Evolutionary conservation across 2,329 filamentous ascomycete genomes (phyloP).

Genomic region (Aspergillus felis): DNA sequence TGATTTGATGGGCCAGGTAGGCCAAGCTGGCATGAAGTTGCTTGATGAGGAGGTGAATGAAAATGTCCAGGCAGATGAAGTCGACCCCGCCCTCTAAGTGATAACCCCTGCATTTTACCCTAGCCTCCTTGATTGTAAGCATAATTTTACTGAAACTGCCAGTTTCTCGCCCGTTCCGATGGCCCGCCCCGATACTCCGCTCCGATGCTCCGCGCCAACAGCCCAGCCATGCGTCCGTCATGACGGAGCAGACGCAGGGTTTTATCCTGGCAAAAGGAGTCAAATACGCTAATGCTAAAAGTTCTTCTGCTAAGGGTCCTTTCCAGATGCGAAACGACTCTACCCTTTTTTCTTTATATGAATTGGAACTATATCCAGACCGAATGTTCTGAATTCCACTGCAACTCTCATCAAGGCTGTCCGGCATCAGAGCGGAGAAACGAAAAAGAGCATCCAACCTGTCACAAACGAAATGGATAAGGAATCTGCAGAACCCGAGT

Average conservation of each 20-base stretch:
- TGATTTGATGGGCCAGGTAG: not conserved
- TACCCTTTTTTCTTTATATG: not conserved
- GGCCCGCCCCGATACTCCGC: not conserved
- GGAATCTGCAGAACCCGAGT: not conserved
- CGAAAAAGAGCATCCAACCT: not conserved
- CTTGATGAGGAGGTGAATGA: not conserved
- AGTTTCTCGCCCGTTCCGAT: no score
- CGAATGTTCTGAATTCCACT: not conserved
- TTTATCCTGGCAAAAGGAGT: not conserved
- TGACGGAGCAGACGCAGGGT: not conserved
- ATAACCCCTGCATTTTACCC: not conserved
- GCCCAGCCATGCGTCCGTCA: not conserved
- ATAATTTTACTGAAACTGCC: no score
- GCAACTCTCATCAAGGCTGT: not conserved
- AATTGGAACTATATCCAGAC: not conserved
- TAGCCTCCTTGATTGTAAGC: not conserved
- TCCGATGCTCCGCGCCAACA: not conserved
- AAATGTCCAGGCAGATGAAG: no score
- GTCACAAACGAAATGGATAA: not conserved
- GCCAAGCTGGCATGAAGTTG: not conserved
- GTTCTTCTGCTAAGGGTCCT: not conserved
- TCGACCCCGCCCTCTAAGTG: not conserved
- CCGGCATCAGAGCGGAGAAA: not conserved
- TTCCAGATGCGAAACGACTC: no score
- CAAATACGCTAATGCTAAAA: not conserved